Evolutionary conservation across 73 alveolate genomes (phyloP).

Genomic region (Paramecium octaurelia): DNA sequence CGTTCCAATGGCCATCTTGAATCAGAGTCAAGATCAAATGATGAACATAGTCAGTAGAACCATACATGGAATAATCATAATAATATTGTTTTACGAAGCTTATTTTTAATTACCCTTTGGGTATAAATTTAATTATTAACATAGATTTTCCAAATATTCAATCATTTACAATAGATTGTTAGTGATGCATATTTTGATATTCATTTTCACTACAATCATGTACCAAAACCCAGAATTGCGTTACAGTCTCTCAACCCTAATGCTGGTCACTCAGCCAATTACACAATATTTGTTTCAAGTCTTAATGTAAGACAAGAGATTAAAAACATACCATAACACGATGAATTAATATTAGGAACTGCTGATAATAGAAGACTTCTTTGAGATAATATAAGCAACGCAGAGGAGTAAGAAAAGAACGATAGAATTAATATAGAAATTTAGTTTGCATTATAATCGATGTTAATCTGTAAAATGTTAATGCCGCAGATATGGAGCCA

Average conservation of each 20-base stretch:
- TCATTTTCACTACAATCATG: neutral
- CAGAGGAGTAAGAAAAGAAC: neutral
- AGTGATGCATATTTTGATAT: neutral
- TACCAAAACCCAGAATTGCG: neutral
- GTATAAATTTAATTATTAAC: neutral
- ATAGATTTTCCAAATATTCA: neutral
- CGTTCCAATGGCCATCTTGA: neutral
- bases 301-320: neutral
- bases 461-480: neutral
- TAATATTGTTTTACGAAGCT: neutral
- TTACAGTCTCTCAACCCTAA: neutral
- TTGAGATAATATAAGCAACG: neutral
- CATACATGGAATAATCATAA: neutral
- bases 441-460: neutral
- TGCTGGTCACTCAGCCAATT: neutral
- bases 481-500: neutral
- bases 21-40: neutral
- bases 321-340: neutral
- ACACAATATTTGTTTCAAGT: neutral
- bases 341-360: neutral
- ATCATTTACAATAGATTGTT: neutral
- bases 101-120: slow-evolving; percentile 13
- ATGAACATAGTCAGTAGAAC: neutral
- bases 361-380: neutral
- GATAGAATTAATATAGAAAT: neutral